Conservation (phyloP, 139 green algal species). For the Closterium sp. region DNA sequence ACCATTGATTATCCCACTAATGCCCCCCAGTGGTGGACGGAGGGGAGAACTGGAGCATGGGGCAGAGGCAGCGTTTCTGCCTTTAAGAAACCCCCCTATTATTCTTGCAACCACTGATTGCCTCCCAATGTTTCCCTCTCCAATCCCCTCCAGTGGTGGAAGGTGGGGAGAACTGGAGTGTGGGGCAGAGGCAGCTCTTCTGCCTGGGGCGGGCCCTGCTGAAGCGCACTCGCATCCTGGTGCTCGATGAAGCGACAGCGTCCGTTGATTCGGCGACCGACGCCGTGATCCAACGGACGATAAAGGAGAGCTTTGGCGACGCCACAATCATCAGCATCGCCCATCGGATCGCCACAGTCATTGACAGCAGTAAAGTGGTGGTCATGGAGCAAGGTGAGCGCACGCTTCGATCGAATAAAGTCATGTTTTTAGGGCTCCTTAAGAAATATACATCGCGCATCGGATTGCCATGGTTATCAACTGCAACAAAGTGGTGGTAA, state of each 20-base stretch:
- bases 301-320: slow-evolving; percentile 60
- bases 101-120: no score
- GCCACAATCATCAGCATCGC: slow-evolving; percentile 30
- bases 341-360: slow-evolving; percentile 68
- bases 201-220: slow-evolving; percentile 87
- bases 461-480: not conserved
- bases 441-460: not conserved
- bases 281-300: slow-evolving; percentile 70
- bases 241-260: slow-evolving; percentile 89
- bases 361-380: slow-evolving; percentile 55
- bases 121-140: no score
- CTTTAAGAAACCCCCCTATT: no score
- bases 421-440: no score
- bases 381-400: slow-evolving; percentile 26
- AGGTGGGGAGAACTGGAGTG: slow-evolving; percentile 78
- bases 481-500: not conserved
- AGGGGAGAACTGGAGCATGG: no score
- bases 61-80: no score
- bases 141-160: slow-evolving; percentile 54
- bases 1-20: no score
- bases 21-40: no score
- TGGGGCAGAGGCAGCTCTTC: slow-evolving; percentile 91
- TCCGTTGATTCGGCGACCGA: slow-evolving; percentile 83
- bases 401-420: no score
- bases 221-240: slow-evolving; percentile 61